Evolutionary conservation across 73 alveolate species (phyloP).

Genomic region (Effrenium voratum): DNA sequence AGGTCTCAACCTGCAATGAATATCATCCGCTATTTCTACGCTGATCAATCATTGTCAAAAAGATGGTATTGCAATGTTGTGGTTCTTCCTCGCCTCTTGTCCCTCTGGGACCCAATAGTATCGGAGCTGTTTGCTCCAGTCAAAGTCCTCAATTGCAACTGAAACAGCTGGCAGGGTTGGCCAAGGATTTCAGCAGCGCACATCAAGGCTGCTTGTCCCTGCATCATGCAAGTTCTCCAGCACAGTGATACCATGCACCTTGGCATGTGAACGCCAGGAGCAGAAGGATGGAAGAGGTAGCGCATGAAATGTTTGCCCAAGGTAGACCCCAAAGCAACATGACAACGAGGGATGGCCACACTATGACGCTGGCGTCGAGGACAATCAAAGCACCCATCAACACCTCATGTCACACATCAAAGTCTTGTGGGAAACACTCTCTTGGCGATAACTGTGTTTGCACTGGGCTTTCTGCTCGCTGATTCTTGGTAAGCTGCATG

Average conservation of each 20-base stretch:
- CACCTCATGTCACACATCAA: neutral
- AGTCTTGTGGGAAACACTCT: no score
- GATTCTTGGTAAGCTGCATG: conserved; percentile 70
- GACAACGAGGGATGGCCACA: neutral
- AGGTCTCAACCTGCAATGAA: conserved; percentile 36
- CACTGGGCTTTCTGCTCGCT: neutral
- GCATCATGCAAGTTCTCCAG: conserved; percentile 46
- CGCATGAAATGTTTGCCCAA: neutral
- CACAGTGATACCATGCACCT: conserved; percentile 96
- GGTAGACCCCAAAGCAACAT: neutral
- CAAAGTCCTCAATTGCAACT: conserved; percentile 97
- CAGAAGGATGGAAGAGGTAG: neutral
- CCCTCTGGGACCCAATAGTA: conserved; percentile 99
- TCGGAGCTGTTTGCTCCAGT: conserved; percentile 99
- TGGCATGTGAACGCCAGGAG: neutral
- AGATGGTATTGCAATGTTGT: conserved; percentile 96
- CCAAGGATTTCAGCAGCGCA: neutral
- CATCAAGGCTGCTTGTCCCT: conserved; percentile 44
- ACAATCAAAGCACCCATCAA: conserved; percentile 98
- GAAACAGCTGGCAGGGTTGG: no score
- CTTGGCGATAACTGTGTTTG: neutral
- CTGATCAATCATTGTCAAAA: conserved; percentile 97
- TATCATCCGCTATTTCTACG: neutral
- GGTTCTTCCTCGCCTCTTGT: conserved; percentile 97
- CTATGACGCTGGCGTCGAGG: conserved; percentile 95